These are phyloP conservation scores for Aotearoamyces nothofagi DNA, from an alignment of 2,329 filamentous ascomycete genomes.

Conservation along the genomic window DNA sequence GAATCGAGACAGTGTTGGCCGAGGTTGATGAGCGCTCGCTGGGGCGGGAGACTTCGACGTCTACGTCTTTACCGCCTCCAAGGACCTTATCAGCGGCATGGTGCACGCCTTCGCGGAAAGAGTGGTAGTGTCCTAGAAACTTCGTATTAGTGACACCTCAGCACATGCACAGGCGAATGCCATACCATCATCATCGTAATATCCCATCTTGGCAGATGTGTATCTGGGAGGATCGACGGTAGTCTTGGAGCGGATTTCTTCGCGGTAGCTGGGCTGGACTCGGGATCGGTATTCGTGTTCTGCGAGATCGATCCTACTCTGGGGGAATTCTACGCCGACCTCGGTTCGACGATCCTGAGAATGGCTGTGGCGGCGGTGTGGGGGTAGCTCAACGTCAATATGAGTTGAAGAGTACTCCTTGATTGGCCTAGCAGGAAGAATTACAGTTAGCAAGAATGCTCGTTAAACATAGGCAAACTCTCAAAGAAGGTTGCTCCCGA, in stretches of 20 bases:
- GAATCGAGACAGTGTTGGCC: slow-evolving; percentile 89
- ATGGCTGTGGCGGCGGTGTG: not conserved
- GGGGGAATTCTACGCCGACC: no score
- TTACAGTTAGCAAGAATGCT: no score
- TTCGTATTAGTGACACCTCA: no score
- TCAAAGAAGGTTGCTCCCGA: no score
- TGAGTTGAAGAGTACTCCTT: slow-evolving; percentile 2
- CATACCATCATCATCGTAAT: slow-evolving; percentile 56
- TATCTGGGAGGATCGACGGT: slow-evolving; percentile 21
- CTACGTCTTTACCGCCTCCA: no score
- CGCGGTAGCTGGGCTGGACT: slow-evolving; percentile 36
- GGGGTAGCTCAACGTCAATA: not conserved
- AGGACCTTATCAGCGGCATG: not conserved
- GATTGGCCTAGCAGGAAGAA: no score
- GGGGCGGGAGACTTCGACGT: no score
- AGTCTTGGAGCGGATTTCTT: slow-evolving; percentile 36
- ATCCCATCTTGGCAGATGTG: slow-evolving; percentile 47
- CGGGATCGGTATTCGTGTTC: slow-evolving; percentile 53
- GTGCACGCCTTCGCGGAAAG: slow-evolving; percentile 56
- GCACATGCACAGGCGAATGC: slow-evolving; percentile 5
- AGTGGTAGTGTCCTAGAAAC: slow-evolving; percentile 50
- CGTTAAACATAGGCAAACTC: no score
- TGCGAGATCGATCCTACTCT: no score
- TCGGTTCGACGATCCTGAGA: not conserved
- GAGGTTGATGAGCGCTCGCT: no score